Evolutionary conservation across 1,284 basidiomycete species (phyloP).

Genomic region (Ceratobasidium sp.): DNA sequence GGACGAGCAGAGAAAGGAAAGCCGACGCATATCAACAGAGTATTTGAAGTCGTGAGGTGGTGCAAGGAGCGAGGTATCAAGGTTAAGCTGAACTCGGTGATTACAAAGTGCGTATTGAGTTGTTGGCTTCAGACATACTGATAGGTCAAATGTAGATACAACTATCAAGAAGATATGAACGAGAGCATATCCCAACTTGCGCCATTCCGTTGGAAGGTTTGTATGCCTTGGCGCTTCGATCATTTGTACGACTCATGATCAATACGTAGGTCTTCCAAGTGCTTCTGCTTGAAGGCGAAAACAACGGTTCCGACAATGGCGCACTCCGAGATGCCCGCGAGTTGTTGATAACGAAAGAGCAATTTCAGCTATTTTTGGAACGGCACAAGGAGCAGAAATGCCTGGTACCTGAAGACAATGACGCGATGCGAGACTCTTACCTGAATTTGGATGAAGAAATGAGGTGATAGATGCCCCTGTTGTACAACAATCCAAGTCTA

Average conservation of each 20-base stretch:
- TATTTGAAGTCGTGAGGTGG: slow-evolving; percentile 53
- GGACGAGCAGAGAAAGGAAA: slow-evolving; percentile 51
- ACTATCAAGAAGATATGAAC: slow-evolving; percentile 53
- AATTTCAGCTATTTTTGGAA: slow-evolving; percentile 52
- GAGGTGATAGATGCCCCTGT: slow-evolving; percentile 45
- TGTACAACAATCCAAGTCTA: not conserved
- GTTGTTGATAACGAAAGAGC: slow-evolving; percentile 50
- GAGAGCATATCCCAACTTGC: slow-evolving; percentile 46
- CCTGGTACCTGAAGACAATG: slow-evolving; percentile 54
- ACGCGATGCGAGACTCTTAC: slow-evolving; percentile 53
- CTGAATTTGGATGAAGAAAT: slow-evolving; percentile 52
- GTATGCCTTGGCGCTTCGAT: not conserved
- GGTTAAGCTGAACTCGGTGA: slow-evolving; percentile 55
- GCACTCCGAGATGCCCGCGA: slow-evolving; percentile 51
- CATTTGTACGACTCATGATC: too few species aligned
- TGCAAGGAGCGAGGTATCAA: slow-evolving; percentile 50
- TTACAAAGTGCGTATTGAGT: slow-evolving; percentile 47
- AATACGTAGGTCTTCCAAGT: slow-evolving; percentile 49
- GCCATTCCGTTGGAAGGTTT: slow-evolving; percentile 51
- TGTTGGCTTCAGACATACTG: not conserved
- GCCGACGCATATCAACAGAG: slow-evolving; percentile 47
- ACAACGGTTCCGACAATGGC: slow-evolving; percentile 46
- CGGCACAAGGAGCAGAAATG: slow-evolving; percentile 47
- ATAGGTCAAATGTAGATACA: slow-evolving; percentile 45
- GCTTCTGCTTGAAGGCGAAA: slow-evolving; percentile 52